Percentiles rank a stretch among this genome's conserved stretches.
These are phyloP conservation scores for Trichoderma cornu-damae DNA, from an alignment of 2,329 filamentous ascomycete genomes.

Conservation along the genomic window DNA sequence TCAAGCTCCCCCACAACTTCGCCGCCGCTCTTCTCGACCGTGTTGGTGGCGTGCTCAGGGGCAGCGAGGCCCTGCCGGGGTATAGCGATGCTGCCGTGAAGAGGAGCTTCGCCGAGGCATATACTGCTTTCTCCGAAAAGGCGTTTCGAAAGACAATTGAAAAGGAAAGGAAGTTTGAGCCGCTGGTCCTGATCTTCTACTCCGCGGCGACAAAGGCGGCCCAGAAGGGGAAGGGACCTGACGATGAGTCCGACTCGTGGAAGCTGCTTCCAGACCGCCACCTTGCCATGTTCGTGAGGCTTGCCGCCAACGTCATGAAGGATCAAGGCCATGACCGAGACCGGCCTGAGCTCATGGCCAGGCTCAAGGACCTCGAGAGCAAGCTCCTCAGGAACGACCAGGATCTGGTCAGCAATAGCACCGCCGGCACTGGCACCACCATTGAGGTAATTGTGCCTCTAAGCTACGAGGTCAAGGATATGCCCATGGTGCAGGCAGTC, in stretches of 20 bases:
- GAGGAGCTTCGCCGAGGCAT: conserved; percentile 87
- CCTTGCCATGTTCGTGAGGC: conserved; percentile 85
- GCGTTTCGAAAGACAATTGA: conserved; percentile 87
- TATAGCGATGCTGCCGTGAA: conserved; percentile 89
- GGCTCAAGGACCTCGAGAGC: conserved; percentile 77
- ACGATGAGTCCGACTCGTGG: conserved; percentile 83
- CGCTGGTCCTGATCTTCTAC: conserved; percentile 92
- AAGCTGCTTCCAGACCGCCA: conserved; percentile 90
- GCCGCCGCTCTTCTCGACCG: conserved; percentile 57
- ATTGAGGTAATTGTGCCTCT: conserved; percentile 79
- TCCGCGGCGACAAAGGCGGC: conserved; percentile 84
- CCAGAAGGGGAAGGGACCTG: conserved; percentile 66
- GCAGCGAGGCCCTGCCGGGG: conserved; percentile 77
- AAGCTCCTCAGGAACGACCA: conserved; percentile 93
- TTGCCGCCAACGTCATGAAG: conserved; percentile 73
- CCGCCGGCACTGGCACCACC: conserved; percentile 42
- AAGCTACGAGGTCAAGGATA: conserved; percentile 92
- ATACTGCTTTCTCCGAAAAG: conserved; percentile 86
- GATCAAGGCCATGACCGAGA: conserved; percentile 82
- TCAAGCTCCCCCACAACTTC: conserved; percentile 56
- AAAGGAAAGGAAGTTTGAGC: conserved; percentile 88
- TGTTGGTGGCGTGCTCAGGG: conserved; percentile 73
- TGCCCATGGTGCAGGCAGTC: conserved; percentile 86
- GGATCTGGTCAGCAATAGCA: conserved; percentile 53
- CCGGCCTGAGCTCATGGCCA: conserved; percentile 73